A percentile compares a stretch with the other conserved stretches of the same genome.
These are phyloP conservation scores for Emmonsia crescens DNA, from an alignment of 2,329 filamentous ascomycete genomes.

Conservation along the genomic window DNA sequence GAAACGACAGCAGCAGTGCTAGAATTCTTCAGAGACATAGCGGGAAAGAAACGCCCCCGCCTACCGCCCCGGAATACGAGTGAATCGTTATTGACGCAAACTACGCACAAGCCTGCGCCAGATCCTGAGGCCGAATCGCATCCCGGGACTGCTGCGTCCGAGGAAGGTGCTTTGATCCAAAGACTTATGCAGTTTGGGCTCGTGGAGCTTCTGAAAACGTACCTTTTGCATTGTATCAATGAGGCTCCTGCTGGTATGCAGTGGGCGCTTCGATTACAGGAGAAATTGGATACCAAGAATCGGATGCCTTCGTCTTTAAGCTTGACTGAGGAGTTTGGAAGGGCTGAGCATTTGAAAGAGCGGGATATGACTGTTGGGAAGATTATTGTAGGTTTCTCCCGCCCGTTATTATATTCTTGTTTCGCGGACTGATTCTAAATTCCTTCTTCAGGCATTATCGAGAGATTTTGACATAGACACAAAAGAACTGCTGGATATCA, in stretches of 20 bases:
- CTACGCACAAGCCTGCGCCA: constrained; percentile 32
- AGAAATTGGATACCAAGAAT: constrained; percentile 45
- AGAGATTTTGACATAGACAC: constrained; percentile 43
- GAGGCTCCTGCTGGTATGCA: constrained; percentile 31
- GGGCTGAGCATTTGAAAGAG: constrained; percentile 39
- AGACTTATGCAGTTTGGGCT: constrained; percentile 52
- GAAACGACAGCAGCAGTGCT: constrained; percentile 48
- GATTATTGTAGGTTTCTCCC: constrained; percentile 34
- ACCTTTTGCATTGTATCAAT: constrained; percentile 35
- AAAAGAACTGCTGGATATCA: constrained; percentile 37
- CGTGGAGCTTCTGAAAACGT: constrained; percentile 52
- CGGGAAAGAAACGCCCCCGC: constrained; percentile 47
- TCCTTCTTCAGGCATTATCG: constrained; percentile 35
- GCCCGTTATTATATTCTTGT: neutral
- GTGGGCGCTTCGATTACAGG: constrained; percentile 43
- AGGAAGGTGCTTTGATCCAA: constrained; percentile 42
- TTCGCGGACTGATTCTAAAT: constrained; percentile 5
- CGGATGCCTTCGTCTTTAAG: constrained; percentile 40
- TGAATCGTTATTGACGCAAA: constrained; percentile 30
- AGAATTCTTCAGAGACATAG: constrained; percentile 47
- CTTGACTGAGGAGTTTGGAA: constrained; percentile 38
- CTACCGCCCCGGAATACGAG: constrained; percentile 49
- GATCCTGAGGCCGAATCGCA: constrained; percentile 47
- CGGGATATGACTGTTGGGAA: constrained; percentile 48
- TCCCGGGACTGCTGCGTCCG: constrained; percentile 32